Evolutionary conservation across 2,329 filamentous ascomycete genomes (phyloP), one percentile per base, ranked within the genome.

Genomic region (Sclerotinia spermophila): DNA sequence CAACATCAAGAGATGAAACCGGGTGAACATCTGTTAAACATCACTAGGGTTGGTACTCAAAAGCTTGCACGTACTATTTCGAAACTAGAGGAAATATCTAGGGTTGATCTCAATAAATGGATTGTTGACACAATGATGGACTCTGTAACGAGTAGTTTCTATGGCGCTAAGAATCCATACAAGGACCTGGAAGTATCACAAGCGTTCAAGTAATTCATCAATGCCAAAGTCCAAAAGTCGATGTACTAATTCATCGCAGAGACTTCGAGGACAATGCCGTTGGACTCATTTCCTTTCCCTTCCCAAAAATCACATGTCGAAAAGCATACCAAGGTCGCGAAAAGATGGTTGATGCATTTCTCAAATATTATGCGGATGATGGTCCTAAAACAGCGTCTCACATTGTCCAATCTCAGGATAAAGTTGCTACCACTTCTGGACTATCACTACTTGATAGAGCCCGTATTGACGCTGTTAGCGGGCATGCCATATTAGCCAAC

Each of bases 91-190:
- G 13, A 45, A 35, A n/a, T 21, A 24, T 19, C 17, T 19, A 27
- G 13, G 7, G 27, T 66, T 27, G 62, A 66, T 24, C 33, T 66
- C n/a, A n/a, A 19, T 53, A 5, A 24, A n/a, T 66, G 62, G 45
- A 27, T 55, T n/a, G 11, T 53, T 53, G 24, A 66, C 19, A 19
- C 15, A n/a, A 53, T 53, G 24, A 66, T 53, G 45, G 45, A 40
- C 21, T 35, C 62, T 2, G 30, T 53, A 38, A 66, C 62, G 3
- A 15, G 11, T 27, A 42, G 45, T 53, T n/a, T 53, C 21, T 66
- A 51, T 53, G 45, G 62, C 15, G 33, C 62, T 7, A 55, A 27
- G n/a, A 66, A 66, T 30, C 62, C 62, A 51, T 66, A 30, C 33
- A 66, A 53, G 19, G 45, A 66, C 27, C 33, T 33, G 5, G 62